phyloP scores from a whole-genome alignment of 495 filamentous ascomycete genomes.

The Penicillium desertorum region DNA sequence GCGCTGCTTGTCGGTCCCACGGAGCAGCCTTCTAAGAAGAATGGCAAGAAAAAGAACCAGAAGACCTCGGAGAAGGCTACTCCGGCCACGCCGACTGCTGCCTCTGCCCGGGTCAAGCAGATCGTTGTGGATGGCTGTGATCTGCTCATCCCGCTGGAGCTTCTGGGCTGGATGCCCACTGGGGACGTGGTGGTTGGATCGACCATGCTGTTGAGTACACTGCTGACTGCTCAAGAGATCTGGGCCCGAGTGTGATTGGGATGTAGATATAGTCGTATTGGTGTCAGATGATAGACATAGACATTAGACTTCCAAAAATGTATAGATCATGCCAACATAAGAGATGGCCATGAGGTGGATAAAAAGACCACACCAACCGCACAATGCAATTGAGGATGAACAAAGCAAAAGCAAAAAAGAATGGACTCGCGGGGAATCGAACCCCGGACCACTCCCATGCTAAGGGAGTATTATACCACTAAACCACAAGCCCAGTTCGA shows the following conservation, averaged over 20 bases:
- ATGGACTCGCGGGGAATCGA: constrained; percentile 57
- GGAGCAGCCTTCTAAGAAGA: constrained; percentile 5
- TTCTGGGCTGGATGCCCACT: constrained; percentile 55
- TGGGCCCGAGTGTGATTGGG: constrained; percentile 43
- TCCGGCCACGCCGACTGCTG: neutral
- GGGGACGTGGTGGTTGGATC: constrained; percentile 46
- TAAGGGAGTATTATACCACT: constrained; percentile 49
- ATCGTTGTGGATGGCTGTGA: constrained; percentile 57
- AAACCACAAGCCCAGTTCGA: constrained; percentile 44
- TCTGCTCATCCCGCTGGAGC: constrained; percentile 52
- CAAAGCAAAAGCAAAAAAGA: constrained; percentile 42
- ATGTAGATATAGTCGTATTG: neutral
- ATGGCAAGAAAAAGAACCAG: constrained; percentile 11
- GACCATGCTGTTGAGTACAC: constrained; percentile 57
- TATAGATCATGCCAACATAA: neutral
- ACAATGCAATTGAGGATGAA: neutral
- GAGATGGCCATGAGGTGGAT: neutral
- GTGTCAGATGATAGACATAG: constrained; percentile 3
- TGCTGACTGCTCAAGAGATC: constrained; percentile 55
- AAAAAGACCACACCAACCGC: neutral
- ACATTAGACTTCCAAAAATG: neutral
- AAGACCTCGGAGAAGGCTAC: constrained; percentile 15
- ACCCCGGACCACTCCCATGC: constrained; percentile 57
- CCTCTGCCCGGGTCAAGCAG: constrained; percentile 28
- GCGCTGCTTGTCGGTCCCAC: constrained; percentile 22